Evolutionary conservation across 805 yeast genomes (phyloP), one percentile per base, ranked within the genome.

Genomic region (Wickerhamomyces chambardii): DNA sequence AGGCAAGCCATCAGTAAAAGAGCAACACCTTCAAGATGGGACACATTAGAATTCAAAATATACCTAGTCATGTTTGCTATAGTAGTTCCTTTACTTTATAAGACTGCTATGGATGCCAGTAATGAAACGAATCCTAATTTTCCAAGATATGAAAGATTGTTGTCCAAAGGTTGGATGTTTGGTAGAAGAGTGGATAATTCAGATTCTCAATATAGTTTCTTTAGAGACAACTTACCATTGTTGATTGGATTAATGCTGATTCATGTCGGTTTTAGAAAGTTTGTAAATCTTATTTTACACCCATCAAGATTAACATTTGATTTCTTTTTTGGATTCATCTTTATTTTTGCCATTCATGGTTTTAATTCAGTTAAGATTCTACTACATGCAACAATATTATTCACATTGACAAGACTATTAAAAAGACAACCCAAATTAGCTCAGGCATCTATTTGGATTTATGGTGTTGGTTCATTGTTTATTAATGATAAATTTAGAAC

Each of bases 181-280:
- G 96, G 95, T 8, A 62, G 95, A 18, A 82, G 80, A 56, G 95
- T 86, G 29, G 98, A 92, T 56, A 89, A 90, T 53, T 82, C 95
- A 5, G 99, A 92, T 54, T 65, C 68, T 24, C 99, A 92, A 56
- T 92, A 90, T 51, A 59, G 84, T 18, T 85, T 87, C 50, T 86
- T 92, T 53, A 70, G 98, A 47, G 80, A 83, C 51, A 87, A 87
- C 51, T 66, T 90, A 43, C 71, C 75, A 11, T 53, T 82, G 33
- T 60, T 92, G 33, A 51, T 64, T n/a, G 72, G 61, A 0, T 62
- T 85, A 33, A 66, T 80, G 36, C 43, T 51, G 0, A 52, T 63
- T 2, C 97, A 92, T 57, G 55, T 66, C 5, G 32, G 49, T 0
- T 37, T 80, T 8, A 73, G 95, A 45, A 55, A 58, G 33, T 9